Conservation (phyloP, 768 basidiomycete species). For the Pleurotus ostreatus region DNA sequence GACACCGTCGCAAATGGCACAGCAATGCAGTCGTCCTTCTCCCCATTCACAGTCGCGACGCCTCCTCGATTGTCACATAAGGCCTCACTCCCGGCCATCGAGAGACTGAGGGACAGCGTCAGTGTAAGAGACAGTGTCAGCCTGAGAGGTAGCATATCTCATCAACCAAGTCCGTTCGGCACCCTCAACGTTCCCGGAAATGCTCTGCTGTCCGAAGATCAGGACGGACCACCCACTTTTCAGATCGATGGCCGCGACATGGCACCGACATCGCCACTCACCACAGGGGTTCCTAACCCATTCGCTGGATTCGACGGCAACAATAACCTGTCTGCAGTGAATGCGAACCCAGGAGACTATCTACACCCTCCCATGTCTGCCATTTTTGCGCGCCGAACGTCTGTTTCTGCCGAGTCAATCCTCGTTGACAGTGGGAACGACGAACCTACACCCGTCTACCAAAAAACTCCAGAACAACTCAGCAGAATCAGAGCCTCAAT, state of each 20-base stretch:
- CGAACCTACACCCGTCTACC: constrained; percentile 69
- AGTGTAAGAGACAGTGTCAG: constrained; percentile 4
- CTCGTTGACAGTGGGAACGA: constrained; percentile 66
- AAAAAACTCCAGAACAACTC: constrained; percentile 81
- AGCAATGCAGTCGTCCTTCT: constrained; percentile 37
- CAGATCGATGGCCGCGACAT: constrained; percentile 56
- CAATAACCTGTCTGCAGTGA: constrained; percentile 41
- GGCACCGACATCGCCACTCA: constrained; percentile 59
- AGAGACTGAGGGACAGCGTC: constrained; percentile 5
- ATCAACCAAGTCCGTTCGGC: constrained; percentile 60
- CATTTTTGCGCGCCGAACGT: constrained; percentile 86
- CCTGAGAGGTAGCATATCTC: constrained; percentile 44
- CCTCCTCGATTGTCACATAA: constrained; percentile 37
- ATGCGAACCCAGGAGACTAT: constrained; percentile 51
- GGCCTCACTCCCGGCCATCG: constrained; percentile 37
- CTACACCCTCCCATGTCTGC: constrained; percentile 72
- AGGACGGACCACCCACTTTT: constrained; percentile 45
- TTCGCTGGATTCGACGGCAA: constrained; percentile 50
- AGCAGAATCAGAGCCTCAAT: constrained; percentile 86
- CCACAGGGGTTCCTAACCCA: constrained; percentile 34
- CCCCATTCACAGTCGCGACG: constrained; percentile 44
- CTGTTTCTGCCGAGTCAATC: constrained; percentile 95
- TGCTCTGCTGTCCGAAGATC: constrained; percentile 57
- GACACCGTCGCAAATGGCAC: constrained; percentile 17
- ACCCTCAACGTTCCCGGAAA: constrained; percentile 80